A percentile compares a stretch with the other conserved stretches of the same genome.
Evolutionary conservation across 2,329 filamentous ascomycete species (phyloP).

Genomic region (Fusarium albosuccineum): DNA sequence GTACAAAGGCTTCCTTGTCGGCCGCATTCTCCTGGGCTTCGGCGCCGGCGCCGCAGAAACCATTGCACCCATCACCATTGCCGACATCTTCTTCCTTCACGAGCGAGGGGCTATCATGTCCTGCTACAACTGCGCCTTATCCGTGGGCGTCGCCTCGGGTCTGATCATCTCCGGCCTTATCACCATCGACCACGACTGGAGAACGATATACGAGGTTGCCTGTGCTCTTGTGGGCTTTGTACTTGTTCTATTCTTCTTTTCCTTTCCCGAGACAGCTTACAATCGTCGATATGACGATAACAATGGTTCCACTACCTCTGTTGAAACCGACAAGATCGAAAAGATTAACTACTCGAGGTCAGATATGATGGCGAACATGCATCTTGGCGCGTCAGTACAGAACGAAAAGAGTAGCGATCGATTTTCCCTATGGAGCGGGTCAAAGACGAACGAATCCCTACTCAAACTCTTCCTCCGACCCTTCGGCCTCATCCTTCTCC

Average conservation of each 20-base stretch:
- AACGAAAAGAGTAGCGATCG: constrained; percentile 43
- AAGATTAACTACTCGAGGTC: constrained; percentile 25
- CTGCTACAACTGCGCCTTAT: constrained; percentile 57
- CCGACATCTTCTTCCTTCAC: constrained; percentile 70
- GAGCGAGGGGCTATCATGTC: constrained; percentile 66
- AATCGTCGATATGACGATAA: constrained; percentile 45
- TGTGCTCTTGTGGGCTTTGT: constrained; percentile 62
- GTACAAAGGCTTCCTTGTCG: constrained; percentile 58
- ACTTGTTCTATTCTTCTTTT: constrained; percentile 63
- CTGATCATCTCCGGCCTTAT: constrained; percentile 62
- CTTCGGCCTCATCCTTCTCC: constrained; percentile 62
- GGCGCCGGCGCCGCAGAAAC: constrained; percentile 67
- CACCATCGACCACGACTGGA: constrained; percentile 62
- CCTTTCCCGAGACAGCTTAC: constrained; percentile 68
- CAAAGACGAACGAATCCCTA: constrained; percentile 60
- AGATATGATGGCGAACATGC: constrained; percentile 18
- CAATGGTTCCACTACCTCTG: constrained; percentile 7
- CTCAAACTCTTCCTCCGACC: constrained; percentile 64
- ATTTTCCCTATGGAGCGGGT: constrained; percentile 57
- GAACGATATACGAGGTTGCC: constrained; percentile 65
- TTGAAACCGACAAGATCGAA: constrained; percentile 22
- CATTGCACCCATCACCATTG: constrained; percentile 63
- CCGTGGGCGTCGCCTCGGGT: constrained; percentile 58
- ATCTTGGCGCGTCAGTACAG: neutral
- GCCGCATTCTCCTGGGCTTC: constrained; percentile 65